Evolutionary conservation across 345 rosid species (phyloP).

Genomic region (Melastoma malabathricum): DNA sequence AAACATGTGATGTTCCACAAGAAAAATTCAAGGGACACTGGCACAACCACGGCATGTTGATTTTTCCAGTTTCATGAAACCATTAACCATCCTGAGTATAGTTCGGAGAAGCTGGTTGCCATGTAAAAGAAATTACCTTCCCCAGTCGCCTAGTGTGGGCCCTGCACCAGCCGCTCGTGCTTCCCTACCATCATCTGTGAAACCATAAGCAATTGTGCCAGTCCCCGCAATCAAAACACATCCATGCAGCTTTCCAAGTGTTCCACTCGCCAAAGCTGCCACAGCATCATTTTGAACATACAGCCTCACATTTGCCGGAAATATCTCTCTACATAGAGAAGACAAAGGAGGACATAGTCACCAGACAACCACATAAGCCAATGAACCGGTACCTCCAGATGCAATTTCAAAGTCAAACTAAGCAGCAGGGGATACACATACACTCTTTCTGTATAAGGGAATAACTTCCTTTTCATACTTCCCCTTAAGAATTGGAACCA

Average conservation of each 20-base stretch:
- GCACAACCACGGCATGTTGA: too few relatives aligned
- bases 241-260: slow-evolving; percentile 89
- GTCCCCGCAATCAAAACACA: slow-evolving; percentile 97
- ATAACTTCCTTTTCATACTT: too few relatives aligned
- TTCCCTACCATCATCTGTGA: slow-evolving; percentile 77
- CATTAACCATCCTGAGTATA: not conserved
- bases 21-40: too few relatives aligned
- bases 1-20: too few relatives aligned
- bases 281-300: slow-evolving; percentile 85
- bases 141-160: slow-evolving; percentile 93
- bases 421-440: too few relatives aligned
- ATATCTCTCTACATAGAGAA: slow-evolving; percentile 42
- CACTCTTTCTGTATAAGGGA: too few relatives aligned
- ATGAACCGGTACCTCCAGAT: too few relatives aligned
- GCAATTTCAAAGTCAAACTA: too few relatives aligned
- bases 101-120: not conserved
- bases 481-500: too few relatives aligned
- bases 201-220: slow-evolving; percentile 83
- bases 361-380: too few relatives aligned
- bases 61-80: not conserved
- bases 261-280: slow-evolving; percentile 91
- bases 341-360: too few relatives aligned
- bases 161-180: slow-evolving; percentile 96
- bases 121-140: slow-evolving; percentile 35
- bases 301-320: slow-evolving; percentile 59